Conservation (phyloP, 805 yeast genomes). For the Wickerhamiella azymoides region DNA sequence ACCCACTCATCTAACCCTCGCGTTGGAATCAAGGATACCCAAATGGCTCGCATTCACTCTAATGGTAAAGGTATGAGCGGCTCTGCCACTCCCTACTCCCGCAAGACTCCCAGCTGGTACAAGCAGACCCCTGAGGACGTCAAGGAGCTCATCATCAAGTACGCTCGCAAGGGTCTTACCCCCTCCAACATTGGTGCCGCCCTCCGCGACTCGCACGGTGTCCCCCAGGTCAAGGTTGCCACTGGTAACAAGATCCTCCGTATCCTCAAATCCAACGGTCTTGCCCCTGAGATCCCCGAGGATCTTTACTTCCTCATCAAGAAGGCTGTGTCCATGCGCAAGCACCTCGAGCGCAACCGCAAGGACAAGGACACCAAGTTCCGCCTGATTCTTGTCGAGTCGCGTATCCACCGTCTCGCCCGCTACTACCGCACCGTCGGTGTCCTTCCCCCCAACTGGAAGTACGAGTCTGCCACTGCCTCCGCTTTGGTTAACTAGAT, state of each 20-base stretch:
- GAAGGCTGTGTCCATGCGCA: constrained; percentile 99
- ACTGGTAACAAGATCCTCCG: constrained; percentile 99
- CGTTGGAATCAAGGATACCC: neutral
- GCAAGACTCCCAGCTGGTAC: constrained; percentile 99
- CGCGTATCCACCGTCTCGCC: constrained; percentile 99
- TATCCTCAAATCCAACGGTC: constrained; percentile 98
- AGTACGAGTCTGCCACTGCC: constrained; percentile 99
- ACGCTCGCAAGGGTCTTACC: constrained; percentile 99
- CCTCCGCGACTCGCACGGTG: constrained; percentile 99
- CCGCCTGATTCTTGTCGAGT: constrained; percentile 99
- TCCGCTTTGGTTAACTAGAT: constrained; percentile 94
- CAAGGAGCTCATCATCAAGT: constrained; percentile 96
- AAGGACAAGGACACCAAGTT: constrained; percentile 99
- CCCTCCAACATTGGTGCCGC: constrained; percentile 99
- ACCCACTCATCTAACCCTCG: neutral
- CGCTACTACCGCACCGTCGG: constrained; percentile 99
- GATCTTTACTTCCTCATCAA: constrained; percentile 97
- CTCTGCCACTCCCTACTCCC: constrained; percentile 98
- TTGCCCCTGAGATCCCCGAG: constrained; percentile 99
- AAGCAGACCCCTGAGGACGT: constrained; percentile 89
- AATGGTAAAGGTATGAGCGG: constrained; percentile 99
- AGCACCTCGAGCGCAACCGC: constrained; percentile 99
- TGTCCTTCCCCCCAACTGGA: constrained; percentile 99
- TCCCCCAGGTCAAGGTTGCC: constrained; percentile 90
- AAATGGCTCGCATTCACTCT: constrained; percentile 99